Conservation (phyloP, 139 green algal genomes). For the Nannochloris sp. region DNA sequence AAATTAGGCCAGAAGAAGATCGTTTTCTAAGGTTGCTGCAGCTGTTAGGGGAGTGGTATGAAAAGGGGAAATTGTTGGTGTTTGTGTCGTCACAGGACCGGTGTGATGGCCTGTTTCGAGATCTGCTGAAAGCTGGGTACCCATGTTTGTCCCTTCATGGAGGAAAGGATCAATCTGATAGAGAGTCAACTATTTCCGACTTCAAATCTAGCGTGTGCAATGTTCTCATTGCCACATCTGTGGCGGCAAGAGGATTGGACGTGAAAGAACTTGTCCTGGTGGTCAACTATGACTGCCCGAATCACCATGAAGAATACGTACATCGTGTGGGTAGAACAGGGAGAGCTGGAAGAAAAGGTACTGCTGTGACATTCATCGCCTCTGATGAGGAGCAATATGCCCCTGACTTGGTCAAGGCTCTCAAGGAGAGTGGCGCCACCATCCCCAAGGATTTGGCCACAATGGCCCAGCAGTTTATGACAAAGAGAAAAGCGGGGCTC, state of each 20-base stretch:
- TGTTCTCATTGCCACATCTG: conserved; percentile 76
- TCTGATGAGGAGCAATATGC: conserved; percentile 84
- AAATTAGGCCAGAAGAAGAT: conserved; percentile 77
- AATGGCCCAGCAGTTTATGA: conserved; percentile 66
- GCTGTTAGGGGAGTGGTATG: conserved; percentile 82
- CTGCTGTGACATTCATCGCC: conserved; percentile 90
- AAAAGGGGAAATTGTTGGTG: conserved; percentile 75
- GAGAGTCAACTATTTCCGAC: conserved; percentile 89
- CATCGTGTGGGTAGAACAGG: conserved; percentile 87
- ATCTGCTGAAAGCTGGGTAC: conserved; percentile 80
- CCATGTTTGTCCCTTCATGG: conserved; percentile 90
- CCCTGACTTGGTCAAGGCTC: conserved; percentile 89
- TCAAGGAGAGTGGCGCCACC: conserved; percentile 63
- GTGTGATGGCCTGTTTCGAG: conserved; percentile 86
- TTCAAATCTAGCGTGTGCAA: conserved; percentile 93
- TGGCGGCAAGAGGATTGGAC: conserved; percentile 91
- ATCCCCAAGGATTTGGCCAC: conserved; percentile 63
- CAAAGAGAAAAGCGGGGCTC: conserved; percentile 68
- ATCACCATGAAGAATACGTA: conserved; percentile 98
- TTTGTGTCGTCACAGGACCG: conserved; percentile 87
- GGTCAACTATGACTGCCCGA: conserved; percentile 95
- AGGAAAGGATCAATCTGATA: conserved; percentile 94
- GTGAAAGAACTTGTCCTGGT: conserved; percentile 90
- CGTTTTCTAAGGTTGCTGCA: conserved; percentile 93
- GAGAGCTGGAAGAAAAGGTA: conserved; percentile 31